phyloP scores from a whole-genome alignment of 1,284 basidiomycete species.

The Xerocomus amazonicus region DNA sequence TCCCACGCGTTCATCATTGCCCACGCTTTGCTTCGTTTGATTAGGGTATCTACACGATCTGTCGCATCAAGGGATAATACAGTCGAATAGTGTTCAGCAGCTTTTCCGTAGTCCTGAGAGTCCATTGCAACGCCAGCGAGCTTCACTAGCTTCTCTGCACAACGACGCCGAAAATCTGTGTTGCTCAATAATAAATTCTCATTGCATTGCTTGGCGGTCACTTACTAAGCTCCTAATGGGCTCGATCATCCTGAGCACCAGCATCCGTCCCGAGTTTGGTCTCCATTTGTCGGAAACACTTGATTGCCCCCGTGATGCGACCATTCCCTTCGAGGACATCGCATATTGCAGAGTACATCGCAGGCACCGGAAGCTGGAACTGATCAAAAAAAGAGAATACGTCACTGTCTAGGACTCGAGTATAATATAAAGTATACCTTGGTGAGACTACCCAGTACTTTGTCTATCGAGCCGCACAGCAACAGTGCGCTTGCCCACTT shows the following conservation, averaged over 20 bases:
- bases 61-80: neutral
- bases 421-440: neutral
- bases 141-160: neutral
- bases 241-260: neutral
- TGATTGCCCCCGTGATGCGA: neutral
- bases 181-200: neutral
- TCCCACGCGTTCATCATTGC: neutral
- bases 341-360: neutral
- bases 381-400: neutral
- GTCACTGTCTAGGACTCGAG: neutral
- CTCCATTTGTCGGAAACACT: neutral
- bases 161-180: neutral
- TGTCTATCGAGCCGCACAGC: neutral
- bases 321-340: neutral
- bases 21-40: constrained; percentile 7
- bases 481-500: neutral
- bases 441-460: neutral
- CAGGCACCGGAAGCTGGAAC: neutral
- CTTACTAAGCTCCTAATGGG: neutral
- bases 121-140: constrained; percentile 1
- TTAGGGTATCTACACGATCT: neutral
- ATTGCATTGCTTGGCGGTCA: neutral
- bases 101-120: constrained; percentile 5
- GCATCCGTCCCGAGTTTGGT: too few relatives aligned
- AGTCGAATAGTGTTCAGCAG: constrained; percentile 1